phyloP scores from a whole-genome alignment of 768 basidiomycete genomes.

The Heimioporus sp. region DNA sequence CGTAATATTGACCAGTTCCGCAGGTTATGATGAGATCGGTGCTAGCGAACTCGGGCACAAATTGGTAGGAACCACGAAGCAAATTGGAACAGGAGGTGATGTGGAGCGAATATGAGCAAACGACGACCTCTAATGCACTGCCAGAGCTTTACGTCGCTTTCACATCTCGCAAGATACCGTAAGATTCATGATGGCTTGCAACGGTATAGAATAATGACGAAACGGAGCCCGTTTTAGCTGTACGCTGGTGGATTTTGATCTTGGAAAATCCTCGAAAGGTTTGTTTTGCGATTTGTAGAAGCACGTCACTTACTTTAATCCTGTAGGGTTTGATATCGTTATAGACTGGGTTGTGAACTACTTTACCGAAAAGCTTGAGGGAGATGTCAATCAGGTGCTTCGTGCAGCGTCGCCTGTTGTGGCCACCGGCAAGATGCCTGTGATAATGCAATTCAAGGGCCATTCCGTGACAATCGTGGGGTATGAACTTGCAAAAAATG shows the following conservation, averaged over 20 bases:
- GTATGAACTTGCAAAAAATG: conserved; percentile 64
- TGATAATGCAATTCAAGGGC: conserved; percentile 79
- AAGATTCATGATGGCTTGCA: conserved; percentile 28
- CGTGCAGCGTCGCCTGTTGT: conserved; percentile 49
- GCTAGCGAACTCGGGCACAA: conserved; percentile 52
- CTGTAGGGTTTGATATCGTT: conserved; percentile 45
- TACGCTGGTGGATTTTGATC: conserved; percentile 64
- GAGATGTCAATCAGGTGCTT: conserved; percentile 52
- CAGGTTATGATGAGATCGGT: conserved; percentile 76
- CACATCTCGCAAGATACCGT: conserved; percentile 80
- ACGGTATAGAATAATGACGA: neutral
- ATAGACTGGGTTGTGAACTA: conserved; percentile 76
- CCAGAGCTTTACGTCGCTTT: conserved; percentile 80
- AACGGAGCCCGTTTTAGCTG: conserved; percentile 36
- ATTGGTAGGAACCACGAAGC: conserved; percentile 59
- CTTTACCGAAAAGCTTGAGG: conserved; percentile 45
- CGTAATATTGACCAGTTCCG: neutral
- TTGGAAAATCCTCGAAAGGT: conserved; percentile 46
- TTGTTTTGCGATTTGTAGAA: conserved; percentile 3
- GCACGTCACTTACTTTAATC: neutral
- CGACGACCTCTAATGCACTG: neutral
- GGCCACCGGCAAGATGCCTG: conserved; percentile 66
- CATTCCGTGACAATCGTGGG: conserved; percentile 90
- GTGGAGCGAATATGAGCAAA: neutral
- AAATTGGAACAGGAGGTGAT: conserved; percentile 80